Conservation (phyloP, 1,139 yeast species). For the Candida tetrigidarum region DNA sequence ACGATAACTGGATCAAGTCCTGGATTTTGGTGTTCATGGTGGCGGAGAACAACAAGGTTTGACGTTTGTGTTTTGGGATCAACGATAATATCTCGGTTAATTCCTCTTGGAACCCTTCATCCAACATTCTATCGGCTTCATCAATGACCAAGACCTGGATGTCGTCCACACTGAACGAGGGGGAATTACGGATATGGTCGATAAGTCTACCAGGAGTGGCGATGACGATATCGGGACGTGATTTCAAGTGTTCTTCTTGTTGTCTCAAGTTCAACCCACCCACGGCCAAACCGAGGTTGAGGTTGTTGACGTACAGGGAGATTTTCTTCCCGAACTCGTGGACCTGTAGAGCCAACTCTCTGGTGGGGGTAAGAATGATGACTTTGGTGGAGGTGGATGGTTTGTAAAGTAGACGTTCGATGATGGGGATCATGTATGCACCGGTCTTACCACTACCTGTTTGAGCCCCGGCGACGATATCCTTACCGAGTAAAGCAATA, state of each 20-base stretch:
- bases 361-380: slow-evolving; percentile 89
- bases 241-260: slow-evolving; percentile 91
- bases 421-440: slow-evolving; percentile 94
- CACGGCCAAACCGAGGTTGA: slow-evolving; percentile 90
- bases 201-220: slow-evolving; percentile 99
- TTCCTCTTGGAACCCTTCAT: slow-evolving; percentile 97
- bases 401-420: slow-evolving; percentile 88
- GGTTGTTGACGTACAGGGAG: slow-evolving; percentile 72
- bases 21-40: slow-evolving; percentile 96
- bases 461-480: slow-evolving; percentile 98
- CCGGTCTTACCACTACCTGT: slow-evolving; percentile 99
- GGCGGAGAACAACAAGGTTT: slow-evolving; percentile 92
- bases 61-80: slow-evolving; percentile 85
- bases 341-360: slow-evolving; percentile 97
- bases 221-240: slow-evolving; percentile 93
- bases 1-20: slow-evolving; percentile 82
- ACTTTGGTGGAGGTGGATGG: slow-evolving; percentile 93
- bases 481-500: slow-evolving; percentile 88
- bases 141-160: slow-evolving; percentile 93
- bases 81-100: slow-evolving; percentile 85
- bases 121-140: slow-evolving; percentile 99
- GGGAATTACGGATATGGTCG: slow-evolving; percentile 95
- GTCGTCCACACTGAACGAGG: slow-evolving; percentile 86
- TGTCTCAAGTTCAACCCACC: slow-evolving; percentile 96
- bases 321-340: slow-evolving; percentile 90